These are phyloP conservation scores for Xylaria curta DNA, from an alignment of 495 filamentous ascomycete species.

Conservation along the genomic window DNA sequence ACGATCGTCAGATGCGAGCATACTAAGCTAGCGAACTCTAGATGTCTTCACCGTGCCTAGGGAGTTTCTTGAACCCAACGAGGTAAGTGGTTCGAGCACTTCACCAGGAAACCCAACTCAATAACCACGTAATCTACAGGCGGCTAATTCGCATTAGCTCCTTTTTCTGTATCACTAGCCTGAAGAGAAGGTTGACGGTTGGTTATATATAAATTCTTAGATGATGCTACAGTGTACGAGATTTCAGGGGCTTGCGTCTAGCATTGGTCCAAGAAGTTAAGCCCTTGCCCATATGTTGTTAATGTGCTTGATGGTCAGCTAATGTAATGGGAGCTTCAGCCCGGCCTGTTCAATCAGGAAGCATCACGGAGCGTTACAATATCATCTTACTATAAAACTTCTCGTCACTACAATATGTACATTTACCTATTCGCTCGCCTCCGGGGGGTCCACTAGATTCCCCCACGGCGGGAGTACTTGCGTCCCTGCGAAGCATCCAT, in stretches of 20 bases:
- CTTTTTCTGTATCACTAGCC: background rate
- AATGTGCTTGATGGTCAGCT: background rate
- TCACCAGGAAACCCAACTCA: background rate
- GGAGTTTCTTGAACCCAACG: conserved; percentile 1
- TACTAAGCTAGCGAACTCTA: background rate
- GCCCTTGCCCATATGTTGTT: background rate
- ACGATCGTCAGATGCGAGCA: conserved; percentile 7
- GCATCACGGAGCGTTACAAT: conserved; percentile 4
- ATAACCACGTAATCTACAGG: background rate
- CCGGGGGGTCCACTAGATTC: background rate
- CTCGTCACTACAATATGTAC: conserved; percentile 11
- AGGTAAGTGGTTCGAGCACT: background rate
- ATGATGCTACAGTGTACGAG: background rate
- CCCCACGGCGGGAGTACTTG: conserved; percentile 2
- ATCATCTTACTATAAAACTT: background rate
- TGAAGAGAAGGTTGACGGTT: background rate
- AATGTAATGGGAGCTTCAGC: conserved; percentile 9
- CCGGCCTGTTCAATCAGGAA: background rate
- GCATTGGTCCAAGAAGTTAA: background rate
- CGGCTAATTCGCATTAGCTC: background rate
- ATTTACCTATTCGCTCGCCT: background rate
- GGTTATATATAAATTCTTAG: background rate
- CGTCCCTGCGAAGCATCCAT: background rate
- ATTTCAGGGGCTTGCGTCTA: background rate
- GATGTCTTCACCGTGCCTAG: conserved; percentile 6